phyloP scores from a whole-genome alignment of 2,329 filamentous ascomycete species.

The Penicillium capsulatum region DNA sequence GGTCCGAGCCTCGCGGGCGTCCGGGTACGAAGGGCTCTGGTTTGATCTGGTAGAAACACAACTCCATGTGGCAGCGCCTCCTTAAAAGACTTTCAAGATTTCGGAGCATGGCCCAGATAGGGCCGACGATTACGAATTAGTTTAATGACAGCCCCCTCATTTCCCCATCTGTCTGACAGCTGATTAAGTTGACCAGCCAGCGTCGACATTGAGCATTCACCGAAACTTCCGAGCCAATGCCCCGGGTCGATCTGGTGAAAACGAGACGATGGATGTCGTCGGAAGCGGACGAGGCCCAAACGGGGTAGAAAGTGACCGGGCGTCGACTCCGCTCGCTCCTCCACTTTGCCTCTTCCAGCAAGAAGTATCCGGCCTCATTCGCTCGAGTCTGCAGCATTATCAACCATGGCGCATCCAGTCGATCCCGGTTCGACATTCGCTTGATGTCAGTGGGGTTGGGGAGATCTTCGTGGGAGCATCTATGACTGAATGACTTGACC shows the following conservation, averaged over 20 bases:
- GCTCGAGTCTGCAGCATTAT: no score
- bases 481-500: no score
- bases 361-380: conserved; percentile 10
- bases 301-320: conserved; percentile 9
- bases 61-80: conserved; percentile 21
- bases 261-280: not conserved
- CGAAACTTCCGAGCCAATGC: no score
- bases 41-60: conserved; percentile 25
- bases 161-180: conserved; percentile 6
- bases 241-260: no score
- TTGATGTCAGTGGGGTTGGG: no score
- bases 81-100: no score
- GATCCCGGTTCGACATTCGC: no score
- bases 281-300: conserved; percentile 1
- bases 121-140: not conserved
- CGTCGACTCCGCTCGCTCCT: conserved; percentile 3
- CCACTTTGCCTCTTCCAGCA: conserved; percentile 12
- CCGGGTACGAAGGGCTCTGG: conserved; percentile 20
- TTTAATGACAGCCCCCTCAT: conserved; percentile 4
- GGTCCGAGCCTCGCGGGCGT: conserved; percentile 15
- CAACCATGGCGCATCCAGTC: no score
- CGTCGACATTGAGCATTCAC: no score
- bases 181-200: no score
- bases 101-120: no score
- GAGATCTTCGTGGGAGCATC: no score